Conservation (phyloP, 495 filamentous ascomycete species). For the Xylaria curta region DNA sequence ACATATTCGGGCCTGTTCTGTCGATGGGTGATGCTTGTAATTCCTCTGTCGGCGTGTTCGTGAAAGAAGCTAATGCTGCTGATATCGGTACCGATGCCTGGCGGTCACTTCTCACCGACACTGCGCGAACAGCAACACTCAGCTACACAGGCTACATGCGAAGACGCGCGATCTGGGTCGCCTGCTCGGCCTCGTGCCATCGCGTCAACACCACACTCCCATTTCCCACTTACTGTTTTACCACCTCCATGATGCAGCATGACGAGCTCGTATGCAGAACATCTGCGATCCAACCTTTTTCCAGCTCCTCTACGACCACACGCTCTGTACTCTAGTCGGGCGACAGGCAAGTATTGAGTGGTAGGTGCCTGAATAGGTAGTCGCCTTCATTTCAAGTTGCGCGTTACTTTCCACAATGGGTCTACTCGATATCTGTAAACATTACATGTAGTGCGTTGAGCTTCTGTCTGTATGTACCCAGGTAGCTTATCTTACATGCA, state of each 20-base stretch:
- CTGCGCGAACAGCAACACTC: not conserved
- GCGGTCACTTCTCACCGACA: not conserved
- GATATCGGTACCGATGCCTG: not conserved
- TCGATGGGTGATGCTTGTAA: not conserved
- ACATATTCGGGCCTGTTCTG: not conserved
- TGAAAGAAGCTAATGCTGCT: not conserved
- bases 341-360: not conserved
- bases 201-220: conserved; percentile 12
- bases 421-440: not conserved
- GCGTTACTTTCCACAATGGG: not conserved
- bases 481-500: not conserved
- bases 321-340: not conserved
- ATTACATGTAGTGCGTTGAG: not conserved
- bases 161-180: not conserved
- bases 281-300: conserved; percentile 11
- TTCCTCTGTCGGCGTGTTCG: not conserved
- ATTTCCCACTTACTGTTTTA: not conserved
- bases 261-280: conserved; percentile 20
- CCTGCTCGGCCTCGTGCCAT: conserved; percentile 16
- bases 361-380: not conserved
- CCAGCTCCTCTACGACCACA: conserved; percentile 5
- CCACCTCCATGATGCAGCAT: conserved; percentile 23
- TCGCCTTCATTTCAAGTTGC: not conserved
- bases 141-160: not conserved
- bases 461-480: not conserved